Base-by-base conservation (phyloP, 805 yeast genomes). In the Nakazawaea molendinolei region DNA sequence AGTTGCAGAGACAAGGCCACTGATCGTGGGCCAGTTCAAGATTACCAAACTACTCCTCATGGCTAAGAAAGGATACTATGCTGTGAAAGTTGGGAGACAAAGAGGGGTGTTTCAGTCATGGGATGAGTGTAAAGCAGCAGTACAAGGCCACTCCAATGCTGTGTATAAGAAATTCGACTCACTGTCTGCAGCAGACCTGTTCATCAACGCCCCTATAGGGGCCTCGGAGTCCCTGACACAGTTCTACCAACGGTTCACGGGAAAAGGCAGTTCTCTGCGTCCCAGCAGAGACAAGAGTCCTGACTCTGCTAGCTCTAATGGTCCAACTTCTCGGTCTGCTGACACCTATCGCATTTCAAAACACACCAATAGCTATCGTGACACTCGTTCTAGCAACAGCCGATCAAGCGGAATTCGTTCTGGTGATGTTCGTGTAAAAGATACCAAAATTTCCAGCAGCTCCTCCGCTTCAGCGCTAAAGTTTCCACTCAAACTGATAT, bases 61-160 rank as follows among this genome's bases (percentile, higher is more conserved):
- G n/a, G n/a, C n/a, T n/a, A n/a, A n/a, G n/a, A n/a, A n/a, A n/a
- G n/a, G n/a, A 16, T 70, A 44, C 43, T 78, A 77, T 44, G 84
- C 81, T 0, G 83, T 78, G 2, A 63, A 57, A 20, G 58, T 54
- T 4, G 86, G 86, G 1, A 58, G 75, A 13, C 38, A 42, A 2
- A 48, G 58, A 1, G 95, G 95, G 1, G 62, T 86, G 1, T 86
- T 59, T 54, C 45, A 38, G 6, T 53, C 55, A 14, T 86, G 95
- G 95, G 50, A 52, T 1, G 74, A 67, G 4, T 75, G 80, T 39
- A 60, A 67, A 36, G 44, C 45, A 0, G 71, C 74, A 30, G 82
- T 78, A 0, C 44, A 48, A 5, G 86, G 89, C 0, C 79, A 53
- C 45, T 40, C 68, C 3, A 74, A 76, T 3, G 81, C 86, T 5